These are phyloP conservation scores for Aspergillus intermedius DNA, from an alignment of 2,329 filamentous ascomycete genomes.

Conservation along the genomic window DNA sequence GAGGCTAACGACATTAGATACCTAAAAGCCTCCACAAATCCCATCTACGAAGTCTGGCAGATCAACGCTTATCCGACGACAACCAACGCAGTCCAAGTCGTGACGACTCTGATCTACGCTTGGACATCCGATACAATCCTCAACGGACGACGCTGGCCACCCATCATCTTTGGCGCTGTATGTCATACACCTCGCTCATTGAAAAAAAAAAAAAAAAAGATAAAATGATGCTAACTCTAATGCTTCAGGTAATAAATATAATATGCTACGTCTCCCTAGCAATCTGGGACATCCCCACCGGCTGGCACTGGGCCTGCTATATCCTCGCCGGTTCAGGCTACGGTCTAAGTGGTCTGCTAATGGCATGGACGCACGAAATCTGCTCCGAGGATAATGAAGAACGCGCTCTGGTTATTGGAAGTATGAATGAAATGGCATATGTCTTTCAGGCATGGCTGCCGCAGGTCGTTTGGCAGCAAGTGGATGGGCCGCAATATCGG, in stretches of 20 bases:
- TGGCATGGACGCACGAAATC: conserved; percentile 52
- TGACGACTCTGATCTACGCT: conserved; percentile 57
- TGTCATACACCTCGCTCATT: conserved; percentile 38
- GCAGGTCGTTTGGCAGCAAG: conserved; percentile 59
- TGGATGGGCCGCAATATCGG: conserved; percentile 53
- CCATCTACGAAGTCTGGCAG: conserved; percentile 40
- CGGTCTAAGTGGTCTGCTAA: conserved; percentile 44
- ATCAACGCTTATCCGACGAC: conserved; percentile 56
- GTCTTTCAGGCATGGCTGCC: conserved; percentile 65
- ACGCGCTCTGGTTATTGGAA: conserved; percentile 57
- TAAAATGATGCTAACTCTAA: neutral
- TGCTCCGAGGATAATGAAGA: conserved; percentile 57
- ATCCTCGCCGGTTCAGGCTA: conserved; percentile 46
- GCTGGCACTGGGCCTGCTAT: conserved; percentile 60
- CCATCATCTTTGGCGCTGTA: conserved; percentile 52
- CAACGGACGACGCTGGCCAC: conserved; percentile 56
- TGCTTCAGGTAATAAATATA: conserved; percentile 30
- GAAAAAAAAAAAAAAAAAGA: too few relatives aligned
- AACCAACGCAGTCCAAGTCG: conserved; percentile 48
- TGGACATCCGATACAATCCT: conserved; percentile 60
- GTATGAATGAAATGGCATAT: conserved; percentile 65
- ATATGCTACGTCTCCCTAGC: conserved; percentile 41
- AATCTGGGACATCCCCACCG: conserved; percentile 45
- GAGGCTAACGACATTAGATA: conserved; percentile 7
- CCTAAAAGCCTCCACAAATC: conserved; percentile 31